Base-by-base conservation (phyloP, 2,329 filamentous ascomycete genomes). In the Penicillium sp. region DNA sequence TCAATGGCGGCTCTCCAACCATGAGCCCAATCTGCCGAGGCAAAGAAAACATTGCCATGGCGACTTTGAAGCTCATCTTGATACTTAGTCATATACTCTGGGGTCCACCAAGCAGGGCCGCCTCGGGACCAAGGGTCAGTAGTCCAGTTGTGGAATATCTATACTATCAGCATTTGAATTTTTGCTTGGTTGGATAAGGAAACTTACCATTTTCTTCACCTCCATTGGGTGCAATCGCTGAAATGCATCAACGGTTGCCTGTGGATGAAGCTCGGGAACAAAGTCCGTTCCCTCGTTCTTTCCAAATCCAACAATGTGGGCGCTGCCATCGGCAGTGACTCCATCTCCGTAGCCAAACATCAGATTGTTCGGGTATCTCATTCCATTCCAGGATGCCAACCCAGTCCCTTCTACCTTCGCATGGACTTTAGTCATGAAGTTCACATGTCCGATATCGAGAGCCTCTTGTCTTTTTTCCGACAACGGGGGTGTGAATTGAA, bases 341-440 rank as follows among this genome's bases (percentile, higher is more conserved):
- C 50, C 51, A 46, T 59, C 56, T 16, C 55, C 50, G 24, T 57
- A 57, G 16, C 34, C 56, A n/a, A 41, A 57, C 21, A 57, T 39
- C 7, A 57, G 10, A 5, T 10, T 4, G 18, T 49, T 45, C 10
- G 56, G 55, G 29, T 34, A 59, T 8, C 18, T 16, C 27, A 50
- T 50, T 11, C 55, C 56, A 38, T 50, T 47, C 51, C 59, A 58
- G 8, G 55, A 54, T 9, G 53, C 50, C 11, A 67, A 36, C 3
- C 29, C 56, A 4, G 42, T n/a, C 1, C 54, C 56, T 13, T 32
- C 43, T 7, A 56, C 56, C n/a, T 51, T 48, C 6, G 50, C 51
- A 22, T 59, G 54, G 10, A 59, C 43, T 38, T 59, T 59, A 16
- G 50, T 54, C 40, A 55, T 45, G 48, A 49, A 49, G 40, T 56